phyloP scores from a whole-genome alignment of 768 basidiomycete genomes.

The Termitomyces bulborhizus region DNA sequence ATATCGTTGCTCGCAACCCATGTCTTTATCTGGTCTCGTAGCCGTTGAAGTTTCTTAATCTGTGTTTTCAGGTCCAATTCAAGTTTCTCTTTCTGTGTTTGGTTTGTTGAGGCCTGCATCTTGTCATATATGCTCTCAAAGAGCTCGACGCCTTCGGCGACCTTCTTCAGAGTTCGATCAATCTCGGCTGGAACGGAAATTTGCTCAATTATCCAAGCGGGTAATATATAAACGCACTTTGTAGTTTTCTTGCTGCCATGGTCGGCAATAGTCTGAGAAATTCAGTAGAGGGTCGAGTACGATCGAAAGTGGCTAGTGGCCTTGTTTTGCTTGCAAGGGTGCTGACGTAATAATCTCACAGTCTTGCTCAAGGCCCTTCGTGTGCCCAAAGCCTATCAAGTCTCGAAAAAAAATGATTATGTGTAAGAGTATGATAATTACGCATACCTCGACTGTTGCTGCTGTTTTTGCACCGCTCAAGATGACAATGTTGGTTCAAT shows the following conservation, averaged over 20 bases:
- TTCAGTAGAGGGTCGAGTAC: constrained; percentile 6
- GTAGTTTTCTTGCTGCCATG: constrained; percentile 90
- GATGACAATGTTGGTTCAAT: too few species aligned
- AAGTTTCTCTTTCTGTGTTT: constrained; percentile 54
- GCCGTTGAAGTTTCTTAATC: constrained; percentile 97
- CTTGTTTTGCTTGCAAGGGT: constrained; percentile 20
- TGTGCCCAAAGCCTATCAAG: too few species aligned
- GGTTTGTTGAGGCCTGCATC: constrained; percentile 93
- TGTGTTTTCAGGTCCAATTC: constrained; percentile 65
- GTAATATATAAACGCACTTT: constrained; percentile 44
- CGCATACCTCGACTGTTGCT: too few species aligned
- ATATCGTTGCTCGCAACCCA: constrained; percentile 98
- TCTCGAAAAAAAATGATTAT: too few species aligned
- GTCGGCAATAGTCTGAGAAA: constrained; percentile 20
- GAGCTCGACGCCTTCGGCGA: constrained; percentile 89
- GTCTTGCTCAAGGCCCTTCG: too few species aligned
- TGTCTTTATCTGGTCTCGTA: constrained; percentile 99
- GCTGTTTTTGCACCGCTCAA: too few species aligned
- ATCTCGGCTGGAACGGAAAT: constrained; percentile 72
- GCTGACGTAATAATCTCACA: constrained; percentile 16
- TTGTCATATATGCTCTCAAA: constrained; percentile 97
- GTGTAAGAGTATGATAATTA: too few species aligned
- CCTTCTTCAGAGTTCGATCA: constrained; percentile 97
- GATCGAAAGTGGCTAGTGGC: constrained; percentile 8
- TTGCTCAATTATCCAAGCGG: background rate